Conservation (phyloP, 306 rosid species). For the Trichosanthes cucumerina region DNA sequence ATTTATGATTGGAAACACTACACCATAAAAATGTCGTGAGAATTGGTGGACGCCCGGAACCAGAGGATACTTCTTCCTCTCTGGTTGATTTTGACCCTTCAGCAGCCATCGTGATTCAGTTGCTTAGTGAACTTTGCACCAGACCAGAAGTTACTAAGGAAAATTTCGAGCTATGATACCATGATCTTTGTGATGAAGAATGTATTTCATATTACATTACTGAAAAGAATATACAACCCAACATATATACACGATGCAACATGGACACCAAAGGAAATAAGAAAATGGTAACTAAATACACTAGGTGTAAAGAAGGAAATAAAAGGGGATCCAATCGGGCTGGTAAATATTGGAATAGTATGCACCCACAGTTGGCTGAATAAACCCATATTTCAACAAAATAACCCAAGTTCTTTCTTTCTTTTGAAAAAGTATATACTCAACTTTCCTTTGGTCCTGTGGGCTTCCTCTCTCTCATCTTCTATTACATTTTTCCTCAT, state of each 20-base stretch:
- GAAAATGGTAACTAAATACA: background rate
- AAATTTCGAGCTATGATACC: background rate
- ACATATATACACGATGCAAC: no score
- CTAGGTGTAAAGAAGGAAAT: background rate
- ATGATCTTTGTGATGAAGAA: background rate
- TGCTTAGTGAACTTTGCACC: background rate
- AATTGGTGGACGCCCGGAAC: no score
- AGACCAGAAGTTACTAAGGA: background rate
- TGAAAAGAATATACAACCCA: background rate
- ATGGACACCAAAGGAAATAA: background rate
- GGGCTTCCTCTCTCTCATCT: background rate
- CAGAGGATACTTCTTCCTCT: no score
- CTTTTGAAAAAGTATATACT: background rate
- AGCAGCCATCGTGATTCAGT: no score
- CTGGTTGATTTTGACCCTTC: no score
- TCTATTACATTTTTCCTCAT: constrained; percentile 3
- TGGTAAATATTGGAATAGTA: background rate
- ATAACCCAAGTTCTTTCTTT: background rate
- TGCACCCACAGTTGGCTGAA: background rate
- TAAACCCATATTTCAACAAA: background rate
- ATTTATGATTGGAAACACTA: no score
- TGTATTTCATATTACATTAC: background rate
- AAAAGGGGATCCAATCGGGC: background rate
- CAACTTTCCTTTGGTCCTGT: background rate
- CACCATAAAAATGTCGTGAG: no score